Evolutionary conservation across 2,329 filamentous ascomycete species (phyloP), one percentile per base, ranked within the genome.

Genomic region (Phoma sp.): DNA sequence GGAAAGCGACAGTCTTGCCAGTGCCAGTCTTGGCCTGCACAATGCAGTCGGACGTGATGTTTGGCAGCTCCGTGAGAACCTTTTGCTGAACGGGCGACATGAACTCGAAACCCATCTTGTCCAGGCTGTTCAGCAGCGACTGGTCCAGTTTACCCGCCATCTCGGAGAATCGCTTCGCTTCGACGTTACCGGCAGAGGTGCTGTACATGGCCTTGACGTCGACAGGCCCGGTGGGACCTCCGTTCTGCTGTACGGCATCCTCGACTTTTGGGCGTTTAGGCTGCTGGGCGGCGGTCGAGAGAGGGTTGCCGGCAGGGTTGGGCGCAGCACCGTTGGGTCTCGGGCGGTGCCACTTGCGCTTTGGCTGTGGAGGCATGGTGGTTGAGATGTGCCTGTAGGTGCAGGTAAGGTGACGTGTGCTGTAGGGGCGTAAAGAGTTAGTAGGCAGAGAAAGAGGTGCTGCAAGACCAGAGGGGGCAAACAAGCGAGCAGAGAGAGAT

Each of bases 81-180:
- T 80, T 80, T 45, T 82, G 77, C 62, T 85, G 82, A 12, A 85
- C 82, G 2, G 82, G 80, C 6, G 80, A 81, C 81, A 84, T 83
- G 61, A 67, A 76, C 71, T 75, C 69, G 39, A 74, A 76, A 44
- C 72, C 72, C 72, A 76, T 74, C 43, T 69, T 70, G 9, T 73
- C 66, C 55, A 76, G 46, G 15, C 68, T 68, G 19, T 70, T 53
- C 24, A 76, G 57, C 31, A 76, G 57, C 13, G 64, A 58, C 27
- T 60, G 44, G 38, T 74, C 55, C 47, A 76, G 55, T 19, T 32
- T 60, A 43, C 64, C 64, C 19, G 61, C 61, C 51, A 76, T 53
- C 8, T 60, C 68, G n/a, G 67, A 62, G 46, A 66, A 74, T 0
- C 65, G 67, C 61, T 63, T 67, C 2, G 65, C 60, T 36, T 64